phyloP scores from a whole-genome alignment of 2,329 filamentous ascomycete genomes.

The Cryphonectria radicalis region DNA sequence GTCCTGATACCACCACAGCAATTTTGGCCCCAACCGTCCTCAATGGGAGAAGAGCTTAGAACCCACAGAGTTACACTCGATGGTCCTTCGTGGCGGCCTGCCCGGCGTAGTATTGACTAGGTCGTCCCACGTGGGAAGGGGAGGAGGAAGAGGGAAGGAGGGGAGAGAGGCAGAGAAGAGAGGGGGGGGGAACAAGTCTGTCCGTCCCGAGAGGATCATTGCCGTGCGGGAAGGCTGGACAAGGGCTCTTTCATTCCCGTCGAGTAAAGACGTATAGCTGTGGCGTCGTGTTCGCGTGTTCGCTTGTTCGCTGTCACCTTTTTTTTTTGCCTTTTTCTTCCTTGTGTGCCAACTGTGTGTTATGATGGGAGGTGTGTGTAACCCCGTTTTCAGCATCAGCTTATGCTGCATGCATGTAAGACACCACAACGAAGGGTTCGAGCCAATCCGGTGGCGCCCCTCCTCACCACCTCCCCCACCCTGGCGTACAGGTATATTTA shows the following conservation, averaged over 20 bases:
- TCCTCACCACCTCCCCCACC: not conserved
- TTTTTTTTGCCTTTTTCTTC: not conserved
- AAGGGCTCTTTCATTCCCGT: not conserved
- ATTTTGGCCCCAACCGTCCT: not conserved
- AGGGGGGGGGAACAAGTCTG: not conserved
- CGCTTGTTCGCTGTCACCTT: no score
- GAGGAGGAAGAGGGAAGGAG: not conserved
- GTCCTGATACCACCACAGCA: not conserved
- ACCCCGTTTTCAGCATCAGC: conserved; percentile 4
- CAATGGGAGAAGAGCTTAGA: not conserved
- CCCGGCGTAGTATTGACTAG: not conserved
- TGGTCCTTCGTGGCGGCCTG: not conserved
- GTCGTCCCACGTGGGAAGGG: not conserved
- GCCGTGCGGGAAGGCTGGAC: not conserved
- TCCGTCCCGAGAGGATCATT: not conserved
- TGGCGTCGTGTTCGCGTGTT: not conserved
- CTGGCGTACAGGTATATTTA: not conserved
- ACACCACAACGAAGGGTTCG: not conserved
- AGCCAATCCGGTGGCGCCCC: conserved; percentile 3
- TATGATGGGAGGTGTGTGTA: not conserved
- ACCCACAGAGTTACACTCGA: not conserved
- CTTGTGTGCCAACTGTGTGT: not conserved
- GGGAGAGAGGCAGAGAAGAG: no score
- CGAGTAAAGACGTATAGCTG: not conserved
- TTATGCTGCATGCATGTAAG: conserved; percentile 10